phyloP scores from a whole-genome alignment of 495 filamentous ascomycete genomes.

The Podospora australis region DNA sequence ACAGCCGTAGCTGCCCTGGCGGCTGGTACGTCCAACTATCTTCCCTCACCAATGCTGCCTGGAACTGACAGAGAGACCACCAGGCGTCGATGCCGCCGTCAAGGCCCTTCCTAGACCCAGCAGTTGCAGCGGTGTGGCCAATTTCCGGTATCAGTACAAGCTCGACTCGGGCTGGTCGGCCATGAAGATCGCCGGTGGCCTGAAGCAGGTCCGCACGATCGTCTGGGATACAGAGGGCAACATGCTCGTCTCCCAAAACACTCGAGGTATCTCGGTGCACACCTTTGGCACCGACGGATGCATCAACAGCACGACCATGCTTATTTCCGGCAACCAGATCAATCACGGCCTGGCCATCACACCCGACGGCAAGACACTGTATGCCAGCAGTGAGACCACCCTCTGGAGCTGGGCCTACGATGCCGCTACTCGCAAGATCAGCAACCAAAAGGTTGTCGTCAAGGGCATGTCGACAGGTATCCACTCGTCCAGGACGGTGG shows the following conservation, averaged over 20 bases:
- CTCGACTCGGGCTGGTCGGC: conserved; percentile 51
- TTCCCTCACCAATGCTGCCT: neutral
- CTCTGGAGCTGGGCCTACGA: conserved; percentile 59
- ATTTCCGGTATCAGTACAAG: conserved; percentile 28
- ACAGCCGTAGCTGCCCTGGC: conserved; percentile 18
- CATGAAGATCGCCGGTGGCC: conserved; percentile 48
- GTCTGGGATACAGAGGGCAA: conserved; percentile 55
- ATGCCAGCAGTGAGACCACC: conserved; percentile 51
- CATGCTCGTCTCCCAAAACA: conserved; percentile 52
- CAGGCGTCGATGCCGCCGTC: conserved; percentile 15
- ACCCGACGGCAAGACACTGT: conserved; percentile 55
- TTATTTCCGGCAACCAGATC: conserved; percentile 38
- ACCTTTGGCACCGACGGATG: conserved; percentile 47
- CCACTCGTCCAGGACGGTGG: conserved; percentile 55
- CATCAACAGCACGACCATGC: conserved; percentile 30
- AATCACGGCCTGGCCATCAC: conserved; percentile 64
- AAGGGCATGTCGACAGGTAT: conserved; percentile 50
- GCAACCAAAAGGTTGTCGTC: conserved; percentile 43
- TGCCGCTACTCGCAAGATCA: conserved; percentile 35
- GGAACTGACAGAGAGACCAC: neutral
- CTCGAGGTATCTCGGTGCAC: conserved; percentile 47
- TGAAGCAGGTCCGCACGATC: conserved; percentile 51
- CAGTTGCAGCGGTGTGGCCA: conserved; percentile 28
- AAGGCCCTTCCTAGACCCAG: conserved; percentile 24
- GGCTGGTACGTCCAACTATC: conserved; percentile 15